These are phyloP conservation scores for Macrotyloma uniflorum DNA, from an alignment of 306 rosid genomes.

Conservation along the genomic window DNA sequence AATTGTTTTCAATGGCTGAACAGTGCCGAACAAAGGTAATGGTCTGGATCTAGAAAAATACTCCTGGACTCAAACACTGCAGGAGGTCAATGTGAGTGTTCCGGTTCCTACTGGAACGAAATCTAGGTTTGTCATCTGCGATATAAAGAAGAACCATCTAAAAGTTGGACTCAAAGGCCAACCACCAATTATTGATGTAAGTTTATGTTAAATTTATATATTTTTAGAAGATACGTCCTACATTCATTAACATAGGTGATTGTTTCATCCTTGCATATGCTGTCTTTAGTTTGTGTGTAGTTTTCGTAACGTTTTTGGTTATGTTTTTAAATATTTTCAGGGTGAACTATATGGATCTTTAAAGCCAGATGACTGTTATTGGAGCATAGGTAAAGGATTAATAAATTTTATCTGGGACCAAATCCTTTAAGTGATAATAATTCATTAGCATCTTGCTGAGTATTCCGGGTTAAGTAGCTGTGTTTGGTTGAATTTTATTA, in stretches of 20 bases:
- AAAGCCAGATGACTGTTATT: conserved; percentile 83
- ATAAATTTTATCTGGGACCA: not conserved
- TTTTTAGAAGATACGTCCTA: not conserved
- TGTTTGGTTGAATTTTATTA: not conserved
- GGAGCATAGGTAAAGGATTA: conserved; percentile 81
- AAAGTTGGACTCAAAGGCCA: conserved; percentile 94
- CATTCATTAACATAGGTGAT: not conserved
- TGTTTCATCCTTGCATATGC: not conserved
- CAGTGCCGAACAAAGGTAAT: conserved; percentile 85
- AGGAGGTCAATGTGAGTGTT: conserved; percentile 69
- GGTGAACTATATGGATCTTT: conserved; percentile 63
- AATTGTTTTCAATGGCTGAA: not conserved
- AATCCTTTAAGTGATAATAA: not conserved
- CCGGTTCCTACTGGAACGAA: conserved; percentile 88
- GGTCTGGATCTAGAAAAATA: conserved; percentile 86
- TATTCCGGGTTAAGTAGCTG: too few relatives aligned
- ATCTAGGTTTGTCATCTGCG: conserved; percentile 67
- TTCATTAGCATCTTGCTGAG: not conserved
- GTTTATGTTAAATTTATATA: conserved; percentile 27
- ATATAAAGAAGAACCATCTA: conserved; percentile 82
- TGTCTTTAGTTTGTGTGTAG: not conserved
- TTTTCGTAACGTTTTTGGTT: not conserved
- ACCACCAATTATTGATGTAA: conserved; percentile 86
- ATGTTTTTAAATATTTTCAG: conserved; percentile 43
- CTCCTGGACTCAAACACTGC: conserved; percentile 88